Conservation (phyloP, 2,329 filamentous ascomycete genomes). For the Ophiostoma sp. region DNA sequence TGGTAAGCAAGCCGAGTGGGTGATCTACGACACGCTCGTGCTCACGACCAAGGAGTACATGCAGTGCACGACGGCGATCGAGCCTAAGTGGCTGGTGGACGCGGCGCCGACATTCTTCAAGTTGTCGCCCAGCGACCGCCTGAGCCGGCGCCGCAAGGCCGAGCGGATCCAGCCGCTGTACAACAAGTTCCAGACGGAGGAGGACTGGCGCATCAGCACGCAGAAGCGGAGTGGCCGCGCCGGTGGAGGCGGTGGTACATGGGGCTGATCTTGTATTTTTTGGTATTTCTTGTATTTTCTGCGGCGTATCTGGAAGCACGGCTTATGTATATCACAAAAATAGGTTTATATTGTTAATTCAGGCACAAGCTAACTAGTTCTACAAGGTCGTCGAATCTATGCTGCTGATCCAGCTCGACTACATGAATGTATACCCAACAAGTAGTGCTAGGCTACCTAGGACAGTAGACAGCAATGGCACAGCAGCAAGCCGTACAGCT, state of each 20-base stretch:
- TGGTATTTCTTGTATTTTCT: not conserved
- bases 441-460: not conserved
- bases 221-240: constrained; percentile 80
- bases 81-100: constrained; percentile 90
- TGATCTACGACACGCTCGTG: constrained; percentile 86
- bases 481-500: too few relatives aligned
- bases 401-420: not conserved
- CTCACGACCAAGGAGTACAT: constrained; percentile 97
- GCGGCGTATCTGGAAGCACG: not conserved
- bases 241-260: constrained; percentile 82
- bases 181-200: constrained; percentile 84
- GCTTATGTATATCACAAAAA: constrained; percentile 9
- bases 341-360: not conserved
- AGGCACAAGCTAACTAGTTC: constrained; percentile 1
- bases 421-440: not conserved
- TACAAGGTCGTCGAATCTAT: not conserved
- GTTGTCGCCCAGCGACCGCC: constrained; percentile 77
- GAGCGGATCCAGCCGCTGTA: constrained; percentile 94
- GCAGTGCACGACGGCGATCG: constrained; percentile 88
- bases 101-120: constrained; percentile 99
- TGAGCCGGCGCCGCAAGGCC: constrained; percentile 88
- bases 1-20: constrained; percentile 92
- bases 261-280: constrained; percentile 55
- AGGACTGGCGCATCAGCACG: constrained; percentile 89
- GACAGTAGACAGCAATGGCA: not conserved